phyloP scores from a whole-genome alignment of 106 monocot species.

The Narthecium ossifragum region DNA sequence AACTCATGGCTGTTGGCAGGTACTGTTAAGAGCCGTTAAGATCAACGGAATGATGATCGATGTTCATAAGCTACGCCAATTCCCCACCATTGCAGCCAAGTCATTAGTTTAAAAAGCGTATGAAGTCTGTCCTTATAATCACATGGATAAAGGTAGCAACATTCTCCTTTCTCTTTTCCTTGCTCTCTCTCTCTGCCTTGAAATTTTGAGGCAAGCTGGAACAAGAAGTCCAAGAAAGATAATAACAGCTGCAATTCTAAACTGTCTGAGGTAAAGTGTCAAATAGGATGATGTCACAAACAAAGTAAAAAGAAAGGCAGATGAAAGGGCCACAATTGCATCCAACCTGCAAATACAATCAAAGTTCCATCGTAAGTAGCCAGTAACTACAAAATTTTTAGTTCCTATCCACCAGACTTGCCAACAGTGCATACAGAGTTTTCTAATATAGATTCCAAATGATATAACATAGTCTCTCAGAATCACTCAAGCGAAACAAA shows the following conservation, averaged over 20 bases:
- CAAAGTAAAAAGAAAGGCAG: slow-evolving; percentile 41
- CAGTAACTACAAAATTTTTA: no score
- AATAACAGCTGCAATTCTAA: slow-evolving; percentile 28
- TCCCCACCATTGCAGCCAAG: no score
- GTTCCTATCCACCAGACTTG: no score
- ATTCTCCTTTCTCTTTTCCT: slow-evolving; percentile 67
- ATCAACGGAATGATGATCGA: no score
- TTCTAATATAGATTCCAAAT: no score
- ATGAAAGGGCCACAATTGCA: slow-evolving; percentile 34
- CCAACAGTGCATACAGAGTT: no score
- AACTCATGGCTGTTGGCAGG: no score
- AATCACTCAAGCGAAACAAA: no score
- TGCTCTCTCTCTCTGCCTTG: slow-evolving; percentile 39
- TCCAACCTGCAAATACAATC: slow-evolving; percentile 43
- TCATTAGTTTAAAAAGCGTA: neutral
- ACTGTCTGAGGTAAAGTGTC: slow-evolving; percentile 26
- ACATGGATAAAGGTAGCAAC: slow-evolving; percentile 65
- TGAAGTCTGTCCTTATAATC: neutral
- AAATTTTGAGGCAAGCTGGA: slow-evolving; percentile 40
- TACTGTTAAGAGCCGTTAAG: no score
- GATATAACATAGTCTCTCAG: no score
- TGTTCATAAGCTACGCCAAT: no score
- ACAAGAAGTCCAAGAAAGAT: slow-evolving; percentile 35
- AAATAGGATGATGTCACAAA: slow-evolving; percentile 32
- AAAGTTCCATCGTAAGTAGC: no score